Conservation (phyloP, 176 grass and related monocot genomes). For the Bothriochloa decipiens region DNA sequence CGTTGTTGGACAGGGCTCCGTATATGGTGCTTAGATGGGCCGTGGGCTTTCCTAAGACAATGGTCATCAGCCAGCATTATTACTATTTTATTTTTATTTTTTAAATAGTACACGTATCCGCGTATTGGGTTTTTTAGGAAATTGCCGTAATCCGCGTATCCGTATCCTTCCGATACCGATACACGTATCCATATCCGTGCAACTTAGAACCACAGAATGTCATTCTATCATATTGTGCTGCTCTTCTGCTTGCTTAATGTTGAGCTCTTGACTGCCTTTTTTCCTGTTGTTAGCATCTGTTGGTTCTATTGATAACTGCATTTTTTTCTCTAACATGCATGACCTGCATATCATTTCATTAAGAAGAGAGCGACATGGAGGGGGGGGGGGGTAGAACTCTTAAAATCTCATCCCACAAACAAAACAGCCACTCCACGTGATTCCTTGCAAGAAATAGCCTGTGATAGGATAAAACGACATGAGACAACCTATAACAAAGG, state of each 20-base stretch:
- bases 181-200: too few species aligned
- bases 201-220: background rate
- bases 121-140: too few species aligned
- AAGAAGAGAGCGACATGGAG: background rate
- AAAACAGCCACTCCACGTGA: background rate
- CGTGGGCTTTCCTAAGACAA: too few species aligned
- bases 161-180: too few species aligned
- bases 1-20: too few species aligned
- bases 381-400: background rate
- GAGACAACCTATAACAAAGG: background rate
- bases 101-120: too few species aligned
- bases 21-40: too few species aligned
- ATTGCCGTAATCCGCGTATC: too few species aligned
- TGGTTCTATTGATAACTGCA: background rate
- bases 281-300: background rate
- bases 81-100: too few species aligned
- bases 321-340: background rate
- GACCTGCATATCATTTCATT: background rate
- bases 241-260: slow-evolving; percentile 6
- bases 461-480: background rate
- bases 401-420: background rate
- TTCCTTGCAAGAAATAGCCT: background rate
- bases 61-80: too few species aligned
- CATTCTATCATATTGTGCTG: background rate
- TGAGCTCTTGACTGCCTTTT: background rate